Evolutionary conservation across 2,329 filamentous ascomycete genomes (phyloP).

Genomic region (Clarireedia hainanense): DNA sequence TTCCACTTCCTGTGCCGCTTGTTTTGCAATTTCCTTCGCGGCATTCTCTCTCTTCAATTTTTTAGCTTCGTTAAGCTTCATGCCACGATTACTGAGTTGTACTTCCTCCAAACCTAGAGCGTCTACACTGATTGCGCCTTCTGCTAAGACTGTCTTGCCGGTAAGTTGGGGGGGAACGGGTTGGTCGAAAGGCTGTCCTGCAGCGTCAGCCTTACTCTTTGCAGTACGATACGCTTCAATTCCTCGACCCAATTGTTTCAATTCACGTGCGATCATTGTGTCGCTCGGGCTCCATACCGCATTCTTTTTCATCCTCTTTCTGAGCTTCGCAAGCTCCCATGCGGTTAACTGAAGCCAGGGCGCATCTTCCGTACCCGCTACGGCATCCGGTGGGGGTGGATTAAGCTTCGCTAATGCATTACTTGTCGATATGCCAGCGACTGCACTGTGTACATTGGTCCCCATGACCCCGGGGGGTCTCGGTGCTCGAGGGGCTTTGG

Average conservation of each 20-base stretch:
- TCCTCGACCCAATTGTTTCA: slow-evolving; percentile 62
- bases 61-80: slow-evolving; percentile 73
- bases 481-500: slow-evolving; percentile 24
- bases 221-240: slow-evolving; percentile 54
- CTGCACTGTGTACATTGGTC: slow-evolving; percentile 29
- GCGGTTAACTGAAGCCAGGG: slow-evolving; percentile 60
- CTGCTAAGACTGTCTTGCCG: slow-evolving; percentile 40
- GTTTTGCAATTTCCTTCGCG: slow-evolving; percentile 55
- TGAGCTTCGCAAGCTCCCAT: slow-evolving; percentile 58
- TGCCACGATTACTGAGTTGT: slow-evolving; percentile 61
- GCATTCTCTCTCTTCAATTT: slow-evolving; percentile 71
- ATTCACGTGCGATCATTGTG: slow-evolving; percentile 76
- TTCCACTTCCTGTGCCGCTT: slow-evolving; percentile 55
- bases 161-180: slow-evolving; percentile 26
- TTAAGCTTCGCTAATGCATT: slow-evolving; percentile 35
- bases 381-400: slow-evolving; percentile 52
- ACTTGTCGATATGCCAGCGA: slow-evolving; percentile 31
- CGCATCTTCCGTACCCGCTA: slow-evolving; percentile 49
- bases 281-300: slow-evolving; percentile 77
- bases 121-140: slow-evolving; percentile 49
- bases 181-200: slow-evolving; percentile 53
- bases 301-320: slow-evolving; percentile 90
- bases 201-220: slow-evolving; percentile 56
- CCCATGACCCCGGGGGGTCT: slow-evolving; percentile 29
- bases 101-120: slow-evolving; percentile 50